Percentiles rank a stretch among this genome's conserved stretches.
phyloP scores from a whole-genome alignment of 139 green algal genomes.

The Chlorella ohadii region DNA sequence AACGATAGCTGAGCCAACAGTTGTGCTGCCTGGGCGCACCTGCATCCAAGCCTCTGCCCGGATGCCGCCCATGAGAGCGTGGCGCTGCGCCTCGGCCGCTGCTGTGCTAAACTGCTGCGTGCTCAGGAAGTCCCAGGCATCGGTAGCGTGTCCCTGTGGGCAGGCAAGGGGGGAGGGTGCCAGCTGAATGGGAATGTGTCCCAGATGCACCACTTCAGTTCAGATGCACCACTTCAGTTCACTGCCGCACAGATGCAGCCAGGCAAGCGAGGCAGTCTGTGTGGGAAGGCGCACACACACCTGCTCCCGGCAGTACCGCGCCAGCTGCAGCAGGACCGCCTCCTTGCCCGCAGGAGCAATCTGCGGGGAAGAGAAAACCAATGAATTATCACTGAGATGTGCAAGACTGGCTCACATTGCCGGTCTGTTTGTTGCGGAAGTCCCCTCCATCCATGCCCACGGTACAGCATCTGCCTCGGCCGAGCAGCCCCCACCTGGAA shows the following conservation, averaged over 20 bases:
- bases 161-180: not conserved
- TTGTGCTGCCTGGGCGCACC: not conserved
- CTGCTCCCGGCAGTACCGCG: not conserved
- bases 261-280: too few species aligned
- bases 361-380: not conserved
- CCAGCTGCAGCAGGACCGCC: constrained; percentile 2
- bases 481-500: constrained; percentile 1
- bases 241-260: too few species aligned
- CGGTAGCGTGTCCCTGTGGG: not conserved
- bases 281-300: too few species aligned
- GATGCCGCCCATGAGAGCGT: not conserved
- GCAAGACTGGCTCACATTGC: too few species aligned
- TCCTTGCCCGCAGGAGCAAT: constrained; percentile 1
- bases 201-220: too few species aligned
- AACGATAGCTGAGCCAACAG: too few species aligned
- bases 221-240: too few species aligned
- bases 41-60: not conserved
- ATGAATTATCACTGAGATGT: too few species aligned
- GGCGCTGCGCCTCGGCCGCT: not conserved
- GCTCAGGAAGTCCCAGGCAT: constrained; percentile 23
- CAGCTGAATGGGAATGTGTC: not conserved
- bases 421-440: too few species aligned
- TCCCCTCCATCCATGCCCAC: too few species aligned
- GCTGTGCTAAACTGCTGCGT: not conserved
- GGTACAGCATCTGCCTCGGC: too few species aligned